These are phyloP conservation scores for Schwanniomyces sp. DNA, from an alignment of 805 yeast genomes.

Conservation along the genomic window DNA sequence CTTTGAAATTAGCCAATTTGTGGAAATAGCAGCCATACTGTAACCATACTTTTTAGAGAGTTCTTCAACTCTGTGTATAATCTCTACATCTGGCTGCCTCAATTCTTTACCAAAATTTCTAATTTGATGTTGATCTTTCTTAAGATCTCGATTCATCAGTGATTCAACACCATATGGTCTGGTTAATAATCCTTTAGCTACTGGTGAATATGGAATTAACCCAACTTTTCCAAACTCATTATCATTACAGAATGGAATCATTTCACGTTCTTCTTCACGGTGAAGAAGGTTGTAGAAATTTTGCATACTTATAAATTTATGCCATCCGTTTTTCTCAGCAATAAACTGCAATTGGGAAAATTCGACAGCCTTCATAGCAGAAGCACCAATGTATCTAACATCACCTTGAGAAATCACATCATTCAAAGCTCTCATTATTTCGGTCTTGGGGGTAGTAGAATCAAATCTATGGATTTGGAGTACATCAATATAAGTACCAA, in stretches of 20 bases:
- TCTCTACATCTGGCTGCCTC: too few relatives aligned
- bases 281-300: constrained; percentile 54
- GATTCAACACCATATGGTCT: constrained; percentile 36
- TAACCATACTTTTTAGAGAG: too few relatives aligned
- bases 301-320: constrained; percentile 60
- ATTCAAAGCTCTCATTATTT: constrained; percentile 56
- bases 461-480: constrained; percentile 61
- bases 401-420: constrained; percentile 50
- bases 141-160: neutral
- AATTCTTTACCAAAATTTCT: too few relatives aligned
- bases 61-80: too few relatives aligned
- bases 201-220: constrained; percentile 61
- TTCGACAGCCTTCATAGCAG: constrained; percentile 55
- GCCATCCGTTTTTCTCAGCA: constrained; percentile 59
- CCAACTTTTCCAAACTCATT: constrained; percentile 47
- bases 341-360: constrained; percentile 53
- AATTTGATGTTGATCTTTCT: too few relatives aligned
- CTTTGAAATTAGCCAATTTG: too few relatives aligned
- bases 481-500: constrained; percentile 55
- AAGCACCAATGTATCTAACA: constrained; percentile 59
- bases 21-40: too few relatives aligned
- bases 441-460: constrained; percentile 45
- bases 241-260: constrained; percentile 55
- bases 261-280: constrained; percentile 67
- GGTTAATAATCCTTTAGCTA: constrained; percentile 55